These are phyloP conservation scores for Albugo candida DNA, from an alignment of 352 stramenopile species.

Conservation along the genomic window DNA sequence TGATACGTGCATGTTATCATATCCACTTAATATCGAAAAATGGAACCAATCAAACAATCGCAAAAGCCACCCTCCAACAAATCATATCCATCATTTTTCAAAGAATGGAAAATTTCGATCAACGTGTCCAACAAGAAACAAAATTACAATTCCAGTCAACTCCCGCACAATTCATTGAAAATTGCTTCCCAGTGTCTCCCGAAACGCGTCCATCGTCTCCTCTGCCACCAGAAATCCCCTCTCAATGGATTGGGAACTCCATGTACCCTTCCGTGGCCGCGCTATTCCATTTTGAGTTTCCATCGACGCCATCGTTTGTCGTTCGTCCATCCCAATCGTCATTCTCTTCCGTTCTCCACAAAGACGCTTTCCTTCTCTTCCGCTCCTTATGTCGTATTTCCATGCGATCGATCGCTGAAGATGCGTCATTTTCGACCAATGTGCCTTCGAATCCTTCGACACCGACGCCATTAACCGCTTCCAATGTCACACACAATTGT, in stretches of 20 bases:
- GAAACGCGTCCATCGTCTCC: not conserved
- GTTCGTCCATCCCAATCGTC: conserved; percentile 23
- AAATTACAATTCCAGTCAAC: not conserved
- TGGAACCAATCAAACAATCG: conserved; percentile 89
- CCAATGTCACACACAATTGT: conserved; percentile 8
- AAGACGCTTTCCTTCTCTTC: conserved; percentile 96
- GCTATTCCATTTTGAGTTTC: conserved; percentile 1
- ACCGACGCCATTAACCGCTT: conserved; percentile 10
- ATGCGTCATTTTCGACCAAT: conserved; percentile 18
- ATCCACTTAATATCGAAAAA: conserved; percentile 88
- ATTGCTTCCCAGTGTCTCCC: not conserved
- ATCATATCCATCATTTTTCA: conserved; percentile 93
- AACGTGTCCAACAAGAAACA: conserved; percentile 51
- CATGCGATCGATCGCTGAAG: conserved; percentile 85
- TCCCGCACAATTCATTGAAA: too few species aligned
- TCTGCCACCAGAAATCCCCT: not conserved
- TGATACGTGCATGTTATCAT: conserved; percentile 91
- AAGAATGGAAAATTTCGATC: conserved; percentile 87
- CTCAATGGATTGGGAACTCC: conserved; percentile 3
- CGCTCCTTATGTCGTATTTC: conserved; percentile 89
- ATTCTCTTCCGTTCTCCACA: conserved; percentile 94
- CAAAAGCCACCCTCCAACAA: conserved; percentile 95
- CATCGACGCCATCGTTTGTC: conserved; percentile 4
- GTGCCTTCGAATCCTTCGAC: conserved; percentile 4
- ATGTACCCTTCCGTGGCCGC: not conserved